Conservation (phyloP, 371 early-diverging fungal species). For the Mortierella sp. region DNA sequence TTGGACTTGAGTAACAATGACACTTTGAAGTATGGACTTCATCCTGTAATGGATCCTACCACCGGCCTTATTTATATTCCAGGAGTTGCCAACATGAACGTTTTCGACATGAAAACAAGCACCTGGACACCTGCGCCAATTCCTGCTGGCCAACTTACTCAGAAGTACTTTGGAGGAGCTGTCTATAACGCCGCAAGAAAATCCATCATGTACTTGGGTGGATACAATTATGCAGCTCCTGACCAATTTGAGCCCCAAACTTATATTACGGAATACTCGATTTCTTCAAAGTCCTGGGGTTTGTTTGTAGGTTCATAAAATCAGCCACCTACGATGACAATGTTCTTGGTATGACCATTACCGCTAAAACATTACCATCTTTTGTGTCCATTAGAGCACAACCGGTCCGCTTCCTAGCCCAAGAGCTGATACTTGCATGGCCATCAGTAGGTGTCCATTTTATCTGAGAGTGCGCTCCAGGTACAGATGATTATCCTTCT, state of each 20-base stretch:
- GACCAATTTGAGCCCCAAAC: not conserved
- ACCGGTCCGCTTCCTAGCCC: slow-evolving; percentile 3
- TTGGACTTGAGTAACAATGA: not conserved
- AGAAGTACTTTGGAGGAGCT: slow-evolving; percentile 13
- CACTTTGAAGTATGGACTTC: not conserved
- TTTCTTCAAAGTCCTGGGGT: not conserved
- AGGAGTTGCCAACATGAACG: not conserved
- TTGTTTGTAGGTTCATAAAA: not conserved
- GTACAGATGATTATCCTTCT: not conserved
- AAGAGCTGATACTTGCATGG: slow-evolving; percentile 12
- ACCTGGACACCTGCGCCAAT: not conserved
- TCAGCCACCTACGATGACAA: not conserved
- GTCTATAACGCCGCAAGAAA: slow-evolving; percentile 15
- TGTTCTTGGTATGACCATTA: too few relatives aligned
- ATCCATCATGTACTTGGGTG: slow-evolving; percentile 18
- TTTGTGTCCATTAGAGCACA: not conserved
- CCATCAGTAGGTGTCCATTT: slow-evolving; percentile 16
- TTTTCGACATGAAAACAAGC: not conserved
- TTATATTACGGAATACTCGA: slow-evolving; percentile 7
- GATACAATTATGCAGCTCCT: not conserved
- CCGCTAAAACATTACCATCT: not conserved
- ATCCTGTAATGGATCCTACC: slow-evolving; percentile 14
- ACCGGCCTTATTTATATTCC: slow-evolving; percentile 27
- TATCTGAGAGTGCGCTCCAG: too few relatives aligned
- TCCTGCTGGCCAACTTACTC: not conserved